A percentile compares a stretch with the other conserved stretches of the same genome.
These are phyloP conservation scores for Candida khao-thaluensis DNA, from an alignment of 805 yeast species.

Conservation along the genomic window DNA sequence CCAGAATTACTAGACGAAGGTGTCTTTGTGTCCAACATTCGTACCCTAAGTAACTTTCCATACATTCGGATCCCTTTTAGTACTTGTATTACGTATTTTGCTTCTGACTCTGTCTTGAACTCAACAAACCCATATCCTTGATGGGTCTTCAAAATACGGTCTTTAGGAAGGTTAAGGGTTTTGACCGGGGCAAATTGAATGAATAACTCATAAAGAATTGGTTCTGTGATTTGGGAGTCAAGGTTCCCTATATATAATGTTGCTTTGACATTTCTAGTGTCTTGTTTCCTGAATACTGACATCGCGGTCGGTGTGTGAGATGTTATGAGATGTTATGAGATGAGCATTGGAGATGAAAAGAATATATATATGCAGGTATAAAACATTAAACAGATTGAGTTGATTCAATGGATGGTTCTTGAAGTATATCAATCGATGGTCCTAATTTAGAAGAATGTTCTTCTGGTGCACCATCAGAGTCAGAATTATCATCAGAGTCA, in stretches of 20 bases:
- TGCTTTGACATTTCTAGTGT: conserved; percentile 57
- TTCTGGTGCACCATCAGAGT: conserved; percentile 28
- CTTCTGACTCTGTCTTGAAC: conserved; percentile 57
- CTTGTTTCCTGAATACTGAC: conserved; percentile 37
- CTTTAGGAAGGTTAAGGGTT: conserved; percentile 74
- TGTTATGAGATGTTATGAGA: neutral
- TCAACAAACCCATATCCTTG: conserved; percentile 92
- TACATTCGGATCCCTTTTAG: conserved; percentile 60
- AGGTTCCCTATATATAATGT: conserved; percentile 81
- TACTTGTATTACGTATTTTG: conserved; percentile 63
- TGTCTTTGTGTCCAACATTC: conserved; percentile 15
- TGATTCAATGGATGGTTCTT: no score
- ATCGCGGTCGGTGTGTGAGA: conserved; percentile 3
- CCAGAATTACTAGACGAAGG: conserved; percentile 6
- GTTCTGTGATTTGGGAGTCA: conserved; percentile 71
- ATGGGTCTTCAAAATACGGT: conserved; percentile 63
- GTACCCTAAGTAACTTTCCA: conserved; percentile 52
- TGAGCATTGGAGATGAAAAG: no score
- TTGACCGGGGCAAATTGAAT: conserved; percentile 80
- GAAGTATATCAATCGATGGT: neutral
- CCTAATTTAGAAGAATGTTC: conserved; percentile 26
- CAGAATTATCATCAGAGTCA: conserved; percentile 14
- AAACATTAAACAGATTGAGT: no score
- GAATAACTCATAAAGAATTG: conserved; percentile 74
- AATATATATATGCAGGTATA: no score